Conservation (phyloP, 2,329 filamentous ascomycete species). For the Bipolaris cookei region DNA sequence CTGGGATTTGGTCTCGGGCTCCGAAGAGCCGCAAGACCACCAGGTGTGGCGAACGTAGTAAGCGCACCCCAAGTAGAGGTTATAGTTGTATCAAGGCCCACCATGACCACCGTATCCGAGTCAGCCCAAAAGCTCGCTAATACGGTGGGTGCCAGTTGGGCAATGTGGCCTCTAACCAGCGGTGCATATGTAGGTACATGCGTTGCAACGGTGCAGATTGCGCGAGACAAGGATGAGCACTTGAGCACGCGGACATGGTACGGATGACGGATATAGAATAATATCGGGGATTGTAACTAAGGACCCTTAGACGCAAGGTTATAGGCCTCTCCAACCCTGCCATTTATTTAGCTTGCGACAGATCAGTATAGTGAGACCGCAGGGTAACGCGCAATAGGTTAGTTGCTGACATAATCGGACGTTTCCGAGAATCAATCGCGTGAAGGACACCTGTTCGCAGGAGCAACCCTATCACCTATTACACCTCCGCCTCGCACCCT, state of each 20-base stretch:
- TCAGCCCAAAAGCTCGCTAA: constrained; percentile 3
- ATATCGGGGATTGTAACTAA: constrained; percentile 5
- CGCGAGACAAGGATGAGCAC: constrained; percentile 7
- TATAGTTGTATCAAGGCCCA: not conserved
- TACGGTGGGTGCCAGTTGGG: not conserved
- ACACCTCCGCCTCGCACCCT: constrained; percentile 30
- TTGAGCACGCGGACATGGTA: not conserved
- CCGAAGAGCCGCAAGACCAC: not conserved
- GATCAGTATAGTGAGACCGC: constrained; percentile 12
- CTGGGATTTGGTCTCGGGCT: not conserved
- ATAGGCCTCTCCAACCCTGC: constrained; percentile 7
- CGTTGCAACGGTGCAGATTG: not conserved
- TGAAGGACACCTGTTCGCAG: constrained; percentile 31
- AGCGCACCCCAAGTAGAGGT: not conserved
- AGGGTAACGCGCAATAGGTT: constrained; percentile 14
- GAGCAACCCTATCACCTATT: constrained; percentile 35
- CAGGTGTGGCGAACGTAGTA: not conserved
- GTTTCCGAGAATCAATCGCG: constrained; percentile 16
- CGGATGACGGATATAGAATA: not conserved
- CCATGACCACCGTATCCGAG: not conserved
- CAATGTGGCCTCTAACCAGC: constrained; percentile 12
- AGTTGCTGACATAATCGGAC: constrained; percentile 28
- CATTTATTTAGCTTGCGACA: constrained; percentile 14
- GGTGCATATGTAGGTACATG: not conserved
- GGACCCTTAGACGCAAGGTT: constrained; percentile 5